Evolutionary conservation across 768 basidiomycete genomes (phyloP), one percentile per base, ranked within the genome.

Genomic region (Brasilioporus rufonigricans): DNA sequence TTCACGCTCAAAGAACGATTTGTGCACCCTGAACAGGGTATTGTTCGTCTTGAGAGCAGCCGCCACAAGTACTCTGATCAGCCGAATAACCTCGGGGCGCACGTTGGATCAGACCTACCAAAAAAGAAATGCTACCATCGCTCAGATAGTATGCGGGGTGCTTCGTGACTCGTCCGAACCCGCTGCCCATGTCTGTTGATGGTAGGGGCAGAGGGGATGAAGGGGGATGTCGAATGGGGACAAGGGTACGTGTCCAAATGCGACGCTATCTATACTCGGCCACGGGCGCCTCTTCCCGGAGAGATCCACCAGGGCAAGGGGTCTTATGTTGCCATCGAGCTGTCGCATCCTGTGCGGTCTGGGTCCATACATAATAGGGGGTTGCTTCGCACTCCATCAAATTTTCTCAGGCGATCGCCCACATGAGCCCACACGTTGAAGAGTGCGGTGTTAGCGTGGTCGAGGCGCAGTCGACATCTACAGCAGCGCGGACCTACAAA

Each of bases 1-100:
- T 44, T 89, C 85, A 0, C 85, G 73, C 13, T 76, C 74, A 23
- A 89, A 83, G 36, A 85, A 86, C 4, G 78, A 79, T 0, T 74
- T 72, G 53, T 87, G 85, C 0, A 89, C 75, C 3, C 75, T 66
- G 54, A 85, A 88, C 0, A 78, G 62, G 0, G 70, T 62, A 14
- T 80, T 73, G 11, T 78, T 80, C 3, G 79, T 79, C 86, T 87
- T 4, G 19, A 21, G 31, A 58, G 29, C 41, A 64, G 31, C 46
- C 56, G 52, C 44, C 24, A 41, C 38, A 8, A 3, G 11, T 33
- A 8, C 7, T 8, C 29, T 23, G 48, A 41, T 65, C 45, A 63
- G 61, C 44, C 29, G 29, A 33, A 26, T 10, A 11, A 52, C 26
- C 21, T 31, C 27, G 36, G n/a, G 5, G 3, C 19, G 6, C n/a